Conservation (phyloP, 805 yeast genomes). For the Wickerhamiella siamensis region DNA sequence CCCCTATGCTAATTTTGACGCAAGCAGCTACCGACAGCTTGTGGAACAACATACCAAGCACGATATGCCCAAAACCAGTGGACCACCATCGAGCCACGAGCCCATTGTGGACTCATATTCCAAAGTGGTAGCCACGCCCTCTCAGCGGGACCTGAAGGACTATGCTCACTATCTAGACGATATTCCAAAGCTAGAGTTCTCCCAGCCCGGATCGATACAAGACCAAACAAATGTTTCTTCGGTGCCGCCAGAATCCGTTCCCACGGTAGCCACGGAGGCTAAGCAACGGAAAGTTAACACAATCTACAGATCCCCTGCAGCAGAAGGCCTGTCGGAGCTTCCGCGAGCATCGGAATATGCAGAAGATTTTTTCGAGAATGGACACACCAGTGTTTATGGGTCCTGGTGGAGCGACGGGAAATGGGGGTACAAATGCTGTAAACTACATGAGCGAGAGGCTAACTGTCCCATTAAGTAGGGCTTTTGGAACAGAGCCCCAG, state of each 20-base stretch:
- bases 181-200: neutral
- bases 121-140: slow-evolving; percentile 2
- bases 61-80: neutral
- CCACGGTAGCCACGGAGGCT: no score
- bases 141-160: slow-evolving; percentile 5
- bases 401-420: neutral
- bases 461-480: neutral
- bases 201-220: neutral
- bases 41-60: neutral
- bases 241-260: no score
- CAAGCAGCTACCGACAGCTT: slow-evolving; percentile 2
- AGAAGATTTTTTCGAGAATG: no score
- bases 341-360: no score
- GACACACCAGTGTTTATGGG: neutral
- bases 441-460: neutral
- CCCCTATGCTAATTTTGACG: slow-evolving; percentile 3
- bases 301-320: no score
- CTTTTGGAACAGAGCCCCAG: no score
- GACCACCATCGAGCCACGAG: neutral
- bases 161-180: slow-evolving; percentile 7
- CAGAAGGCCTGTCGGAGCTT: no score
- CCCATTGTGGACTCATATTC: slow-evolving; percentile 4
- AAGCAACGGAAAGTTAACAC: no score
- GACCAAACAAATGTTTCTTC: neutral
- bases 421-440: slow-evolving; percentile 4